Evolutionary conservation across 345 rosid genomes (phyloP), one percentile per base, ranked within the genome.

Genomic region (Cochlearia excelsa): DNA sequence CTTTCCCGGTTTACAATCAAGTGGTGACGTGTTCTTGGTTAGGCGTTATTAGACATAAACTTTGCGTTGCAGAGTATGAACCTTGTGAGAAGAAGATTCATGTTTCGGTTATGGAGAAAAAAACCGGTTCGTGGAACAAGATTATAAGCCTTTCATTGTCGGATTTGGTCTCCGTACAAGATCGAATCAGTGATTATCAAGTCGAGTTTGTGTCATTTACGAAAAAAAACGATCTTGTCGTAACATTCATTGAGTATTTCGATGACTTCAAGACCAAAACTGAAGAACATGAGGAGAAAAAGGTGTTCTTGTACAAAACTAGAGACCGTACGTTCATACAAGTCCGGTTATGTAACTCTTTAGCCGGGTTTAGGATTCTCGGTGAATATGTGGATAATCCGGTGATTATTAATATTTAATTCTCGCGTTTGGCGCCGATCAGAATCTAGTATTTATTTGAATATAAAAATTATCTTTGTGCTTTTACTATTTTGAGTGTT

Each of bases 101-200:
- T 33, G 44, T 49, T 49, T 69, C 54, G 54, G 74, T 61, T 62
- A 42, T 62, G 68, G 68, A 62, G 42, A 49, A 40, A 16, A 16
- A 16, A 34, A 56, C 63, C 46, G 58, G 64, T 5, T 49, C 48
- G 35, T 62, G 74, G 74, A 69, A 30, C 64, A 62, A 49, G 59
- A 50, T 28, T 34, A 43, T 42, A 41, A 62, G 35, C 53, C n/a
- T 69, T 62, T 62, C 68, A 34, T 1, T 55, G 27, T 62, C 48
- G 47, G 41, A 8, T 56, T 6, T 61, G 41, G 28, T 55, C 63
- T 30, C 57, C 26, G 30, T 34, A 4, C 46, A 34, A 42, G 58
- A 49, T 28, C 29, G 1, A 9, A 69, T 34, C 7, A 33, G 1
- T 30, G 63, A 62, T 35, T 50, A 56, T 49, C 30, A 62, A 10